phyloP scores from a whole-genome alignment of 352 stramenopile genomes.

The Pythium coloratum region DNA sequence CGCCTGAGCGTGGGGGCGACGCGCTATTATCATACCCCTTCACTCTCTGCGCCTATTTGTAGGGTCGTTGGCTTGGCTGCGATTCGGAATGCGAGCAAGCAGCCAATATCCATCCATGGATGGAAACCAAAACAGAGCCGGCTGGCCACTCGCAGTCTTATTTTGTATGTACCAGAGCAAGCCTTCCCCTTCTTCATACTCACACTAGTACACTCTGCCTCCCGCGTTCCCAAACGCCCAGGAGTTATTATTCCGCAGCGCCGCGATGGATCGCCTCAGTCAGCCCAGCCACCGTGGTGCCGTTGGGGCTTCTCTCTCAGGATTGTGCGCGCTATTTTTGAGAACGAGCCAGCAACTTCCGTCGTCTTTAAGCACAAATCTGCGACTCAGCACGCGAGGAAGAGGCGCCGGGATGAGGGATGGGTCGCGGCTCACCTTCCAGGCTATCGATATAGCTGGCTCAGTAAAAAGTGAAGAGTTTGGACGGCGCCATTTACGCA shows the following conservation, averaged over 20 bases:
- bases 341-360: slow-evolving; percentile 27
- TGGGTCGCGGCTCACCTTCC: not conserved
- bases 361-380: slow-evolving; percentile 7
- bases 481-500: not conserved
- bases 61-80: slow-evolving; percentile 24
- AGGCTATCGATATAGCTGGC: not conserved
- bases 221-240: slow-evolving; percentile 1
- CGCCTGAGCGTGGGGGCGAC: not conserved
- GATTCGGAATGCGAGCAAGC: slow-evolving; percentile 28
- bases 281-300: not conserved
- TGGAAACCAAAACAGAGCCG: slow-evolving; percentile 4
- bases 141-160: not conserved
- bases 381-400: slow-evolving; percentile 25
- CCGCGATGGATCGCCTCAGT: not conserved
- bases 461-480: not conserved
- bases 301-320: slow-evolving; percentile 16
- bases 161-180: slow-evolving; percentile 1
- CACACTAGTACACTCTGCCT: not conserved
- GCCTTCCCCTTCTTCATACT: slow-evolving; percentile 4
- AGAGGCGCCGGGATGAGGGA: not conserved
- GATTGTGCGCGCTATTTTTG: slow-evolving; percentile 22
- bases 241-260: slow-evolving; percentile 19
- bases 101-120: slow-evolving; percentile 1
- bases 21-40: slow-evolving; percentile 3
- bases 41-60: slow-evolving; percentile 24